Base-by-base conservation (phyloP, 108 stramenopile species). In the Discostella stelligeroides region DNA sequence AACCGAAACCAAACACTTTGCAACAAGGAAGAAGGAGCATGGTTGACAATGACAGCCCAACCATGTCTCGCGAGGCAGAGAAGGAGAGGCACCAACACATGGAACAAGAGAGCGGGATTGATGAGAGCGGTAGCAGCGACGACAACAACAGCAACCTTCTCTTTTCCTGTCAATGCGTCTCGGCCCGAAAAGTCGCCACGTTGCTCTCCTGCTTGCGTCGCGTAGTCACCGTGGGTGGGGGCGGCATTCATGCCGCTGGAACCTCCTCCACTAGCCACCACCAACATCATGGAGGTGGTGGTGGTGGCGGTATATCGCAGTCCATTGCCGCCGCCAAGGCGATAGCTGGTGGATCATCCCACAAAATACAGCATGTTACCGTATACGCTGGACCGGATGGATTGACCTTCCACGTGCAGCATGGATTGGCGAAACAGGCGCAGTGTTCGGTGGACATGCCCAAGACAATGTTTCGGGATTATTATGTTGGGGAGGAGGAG, bases 381-480 rank as follows among this genome's bases (percentile, higher is more conserved):
- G 85, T 89, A 13, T 85, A 82, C 63, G 84, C 84, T 11, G 73
- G 72, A 29, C 74, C 77, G 12, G 56, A 60, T 11, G 76, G 73
- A 15, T 45, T 89, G 0, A 87, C 88, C 9, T 89, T 89, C 73
- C 88, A 89, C 47, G 86, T 84, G 0, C 63, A 66, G 43, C 75
- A 84, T 37, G 86, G 86, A 10, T 42, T 66, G n/a, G 72, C 84
- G 24, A 64, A 66, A 30, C 86, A 87, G 47, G 63, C 64, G 61
- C 86, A 86, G 48, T 86, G 86, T 14, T 71, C 65, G 47, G 83
- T 89, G 8, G 88, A 89, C 47, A 67, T 87, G 66, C 86, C 75
- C 17, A 77, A 81, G 46, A 82, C 73, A 20, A 51, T 86, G 71
- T 89, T 87, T 80, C 63, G 80, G 41, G 79, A 85, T 10, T 89